These are phyloP conservation scores for Colletotrichum theobromicola DNA, from an alignment of 2,329 filamentous ascomycete species.

Conservation along the genomic window DNA sequence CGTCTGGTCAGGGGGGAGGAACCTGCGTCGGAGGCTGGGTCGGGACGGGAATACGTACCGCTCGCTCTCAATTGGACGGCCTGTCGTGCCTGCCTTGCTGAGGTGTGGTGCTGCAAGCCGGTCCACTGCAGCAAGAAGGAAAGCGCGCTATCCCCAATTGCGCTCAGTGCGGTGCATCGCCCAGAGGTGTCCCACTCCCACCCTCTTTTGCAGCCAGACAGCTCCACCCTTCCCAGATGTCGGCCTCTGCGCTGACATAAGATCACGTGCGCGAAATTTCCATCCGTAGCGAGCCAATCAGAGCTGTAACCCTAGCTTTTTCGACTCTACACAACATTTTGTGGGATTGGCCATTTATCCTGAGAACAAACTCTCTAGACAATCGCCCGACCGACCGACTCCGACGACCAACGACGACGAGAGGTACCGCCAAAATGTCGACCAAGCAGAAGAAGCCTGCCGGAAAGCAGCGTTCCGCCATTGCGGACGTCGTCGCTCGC, in stretches of 20 bases:
- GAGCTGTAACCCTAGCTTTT: conserved; percentile 14
- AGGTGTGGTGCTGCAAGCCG: not conserved
- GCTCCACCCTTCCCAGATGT: not conserved
- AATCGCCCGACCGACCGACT: conserved; percentile 14
- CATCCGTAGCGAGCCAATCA: conserved; percentile 1
- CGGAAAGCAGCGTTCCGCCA: conserved; percentile 87
- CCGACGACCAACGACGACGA: conserved; percentile 22
- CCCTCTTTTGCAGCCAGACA: not conserved
- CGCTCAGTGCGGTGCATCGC: not conserved
- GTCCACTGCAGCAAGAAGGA: not conserved
- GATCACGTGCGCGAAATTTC: not conserved
- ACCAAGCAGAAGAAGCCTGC: conserved; percentile 66
- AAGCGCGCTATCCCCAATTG: not conserved
- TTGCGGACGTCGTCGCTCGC: conserved; percentile 98
- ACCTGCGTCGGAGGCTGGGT: not conserved
- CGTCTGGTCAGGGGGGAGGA: conserved; percentile 17
- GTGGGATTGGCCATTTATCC: conserved; percentile 4
- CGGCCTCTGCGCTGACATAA: not conserved
- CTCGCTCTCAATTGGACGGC: not conserved
- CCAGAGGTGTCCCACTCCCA: not conserved
- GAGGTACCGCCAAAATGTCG: conserved; percentile 61
- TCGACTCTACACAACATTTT: conserved; percentile 20
- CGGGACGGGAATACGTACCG: not conserved
- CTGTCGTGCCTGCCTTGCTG: not conserved
- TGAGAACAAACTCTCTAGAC: conserved; percentile 22